Evolutionary conservation across 2,329 filamentous ascomycete species (phyloP).

Genomic region (Hypoxylon sp.): DNA sequence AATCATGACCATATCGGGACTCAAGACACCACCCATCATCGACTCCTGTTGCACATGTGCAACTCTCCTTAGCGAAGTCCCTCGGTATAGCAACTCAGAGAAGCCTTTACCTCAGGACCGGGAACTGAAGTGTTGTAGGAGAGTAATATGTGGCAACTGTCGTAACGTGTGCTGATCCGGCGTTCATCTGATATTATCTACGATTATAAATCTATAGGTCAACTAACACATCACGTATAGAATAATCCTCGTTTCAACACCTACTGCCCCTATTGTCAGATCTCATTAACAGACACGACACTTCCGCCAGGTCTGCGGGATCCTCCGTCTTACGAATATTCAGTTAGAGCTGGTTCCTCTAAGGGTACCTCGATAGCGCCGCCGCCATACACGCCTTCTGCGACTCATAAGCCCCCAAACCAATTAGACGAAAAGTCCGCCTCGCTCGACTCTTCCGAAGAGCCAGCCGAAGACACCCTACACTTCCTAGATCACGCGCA

Average conservation of each 20-base stretch:
- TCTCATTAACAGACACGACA: constrained; percentile 68
- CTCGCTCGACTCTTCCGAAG: constrained; percentile 44
- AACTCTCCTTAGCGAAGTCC: constrained; percentile 68
- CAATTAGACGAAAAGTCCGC: constrained; percentile 52
- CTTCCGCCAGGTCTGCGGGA: constrained; percentile 75
- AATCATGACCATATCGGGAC: constrained; percentile 47
- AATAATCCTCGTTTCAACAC: constrained; percentile 76
- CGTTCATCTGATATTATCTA: constrained; percentile 10
- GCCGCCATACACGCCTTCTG: constrained; percentile 57
- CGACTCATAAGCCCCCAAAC: constrained; percentile 41
- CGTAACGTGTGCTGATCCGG: constrained; percentile 67
- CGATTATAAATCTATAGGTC: not conserved
- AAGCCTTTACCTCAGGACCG: constrained; percentile 73
- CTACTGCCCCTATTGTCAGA: constrained; percentile 83
- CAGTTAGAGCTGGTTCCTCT: constrained; percentile 52
- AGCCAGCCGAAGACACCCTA: constrained; percentile 72
- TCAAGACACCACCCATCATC: constrained; percentile 27
- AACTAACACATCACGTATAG: constrained; percentile 54
- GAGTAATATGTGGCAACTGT: constrained; percentile 80
- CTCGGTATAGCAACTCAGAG: constrained; percentile 68
- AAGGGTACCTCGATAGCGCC: constrained; percentile 53
- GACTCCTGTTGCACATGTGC: constrained; percentile 80
- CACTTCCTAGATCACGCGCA: constrained; percentile 81
- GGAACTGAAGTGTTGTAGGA: constrained; percentile 76
- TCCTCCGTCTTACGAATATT: constrained; percentile 74